Evolutionary conservation across 768 basidiomycete genomes (phyloP).

Genomic region (Punctularia strigosozonata): DNA sequence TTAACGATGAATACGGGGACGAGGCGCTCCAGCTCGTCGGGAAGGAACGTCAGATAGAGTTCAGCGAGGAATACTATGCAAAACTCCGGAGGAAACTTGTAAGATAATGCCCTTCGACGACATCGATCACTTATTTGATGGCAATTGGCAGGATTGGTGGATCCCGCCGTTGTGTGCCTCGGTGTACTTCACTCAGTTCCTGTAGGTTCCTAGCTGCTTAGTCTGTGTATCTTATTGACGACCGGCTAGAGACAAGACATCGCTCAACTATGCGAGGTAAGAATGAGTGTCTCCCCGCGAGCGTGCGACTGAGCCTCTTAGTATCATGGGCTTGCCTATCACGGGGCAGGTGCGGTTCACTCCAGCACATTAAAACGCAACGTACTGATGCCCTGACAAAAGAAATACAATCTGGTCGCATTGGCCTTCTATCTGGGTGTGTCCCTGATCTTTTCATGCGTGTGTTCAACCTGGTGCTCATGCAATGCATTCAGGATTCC

Average conservation of each 20-base stretch:
- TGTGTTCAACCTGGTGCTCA: neutral
- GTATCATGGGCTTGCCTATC: constrained; percentile 59
- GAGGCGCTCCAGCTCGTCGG: constrained; percentile 54
- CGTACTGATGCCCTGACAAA: constrained; percentile 3
- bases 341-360: constrained; percentile 33
- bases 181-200: constrained; percentile 57
- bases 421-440: constrained; percentile 52
- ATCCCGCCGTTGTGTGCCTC: constrained; percentile 49
- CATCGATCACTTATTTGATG: neutral
- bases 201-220: constrained; percentile 24
- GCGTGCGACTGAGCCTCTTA: constrained; percentile 9
- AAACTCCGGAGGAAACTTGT: constrained; percentile 50
- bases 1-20: constrained; percentile 35
- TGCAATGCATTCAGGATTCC: constrained; percentile 27
- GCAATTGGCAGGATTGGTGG: constrained; percentile 28
- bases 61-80: constrained; percentile 50
- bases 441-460: neutral
- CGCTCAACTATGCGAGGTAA: constrained; percentile 59
- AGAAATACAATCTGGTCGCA: constrained; percentile 55
- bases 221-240: neutral
- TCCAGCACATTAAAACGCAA: no score
- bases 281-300: neutral
- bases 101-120: constrained; percentile 7
- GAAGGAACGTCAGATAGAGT: constrained; percentile 32
- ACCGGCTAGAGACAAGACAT: constrained; percentile 47